These are phyloP conservation scores for Xylaria grammica DNA, from an alignment of 495 filamentous ascomycete genomes.

Conservation along the genomic window DNA sequence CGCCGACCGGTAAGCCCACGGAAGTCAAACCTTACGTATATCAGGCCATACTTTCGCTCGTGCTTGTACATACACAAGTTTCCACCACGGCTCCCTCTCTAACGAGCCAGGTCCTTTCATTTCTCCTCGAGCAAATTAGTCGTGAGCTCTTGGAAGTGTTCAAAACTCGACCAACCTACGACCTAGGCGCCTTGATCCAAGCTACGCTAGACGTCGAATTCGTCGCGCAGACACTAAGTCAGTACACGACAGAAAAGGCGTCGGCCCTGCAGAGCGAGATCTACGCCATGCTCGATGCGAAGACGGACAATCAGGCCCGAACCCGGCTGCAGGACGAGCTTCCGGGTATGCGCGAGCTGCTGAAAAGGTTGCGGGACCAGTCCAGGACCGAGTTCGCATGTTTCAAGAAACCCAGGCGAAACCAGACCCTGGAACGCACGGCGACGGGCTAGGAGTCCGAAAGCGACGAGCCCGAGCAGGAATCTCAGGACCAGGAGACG, in stretches of 20 bases:
- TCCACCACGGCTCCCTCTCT: slow-evolving; percentile 77
- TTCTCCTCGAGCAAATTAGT: slow-evolving; percentile 78
- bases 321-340: slow-evolving; percentile 80
- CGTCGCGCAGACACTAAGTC: slow-evolving; percentile 86
- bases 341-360: slow-evolving; percentile 80
- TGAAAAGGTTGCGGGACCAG: slow-evolving; percentile 83
- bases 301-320: slow-evolving; percentile 85
- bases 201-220: slow-evolving; percentile 97
- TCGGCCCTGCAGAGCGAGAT: slow-evolving; percentile 80
- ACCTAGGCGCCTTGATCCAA: slow-evolving; percentile 86
- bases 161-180: slow-evolving; percentile 67
- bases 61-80: slow-evolving; percentile 90
- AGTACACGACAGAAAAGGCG: slow-evolving; percentile 85
- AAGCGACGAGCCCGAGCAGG: neutral
- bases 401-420: slow-evolving; percentile 62
- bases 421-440: slow-evolving; percentile 31
- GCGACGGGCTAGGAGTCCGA: slow-evolving; percentile 36
- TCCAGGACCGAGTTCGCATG: slow-evolving; percentile 86
- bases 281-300: slow-evolving; percentile 83
- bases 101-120: slow-evolving; percentile 74
- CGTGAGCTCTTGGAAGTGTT: slow-evolving; percentile 73
- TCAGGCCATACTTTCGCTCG: slow-evolving; percentile 77
- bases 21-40: slow-evolving; percentile 89
- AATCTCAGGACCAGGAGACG: neutral
- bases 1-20: slow-evolving; percentile 63